Conservation (phyloP, 441 rosid species). For the Eutrema salsugineum region DNA sequence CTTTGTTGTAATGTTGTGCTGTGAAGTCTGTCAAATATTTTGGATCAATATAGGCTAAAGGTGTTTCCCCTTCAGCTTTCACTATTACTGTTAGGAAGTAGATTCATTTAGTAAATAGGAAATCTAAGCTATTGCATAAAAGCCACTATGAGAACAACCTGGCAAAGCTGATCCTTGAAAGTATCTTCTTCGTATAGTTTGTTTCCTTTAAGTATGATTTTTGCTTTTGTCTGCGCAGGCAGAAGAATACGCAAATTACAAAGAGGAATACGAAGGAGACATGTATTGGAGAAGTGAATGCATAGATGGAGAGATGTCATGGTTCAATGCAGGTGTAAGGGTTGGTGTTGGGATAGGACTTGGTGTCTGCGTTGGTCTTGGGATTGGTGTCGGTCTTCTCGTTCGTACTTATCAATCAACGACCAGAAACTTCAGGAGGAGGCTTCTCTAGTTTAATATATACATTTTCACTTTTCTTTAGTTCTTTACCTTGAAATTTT, state of each 20-base stretch:
- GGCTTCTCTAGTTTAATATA: slow-evolving; percentile 39
- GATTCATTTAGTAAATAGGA: not conserved
- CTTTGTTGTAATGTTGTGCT: not conserved
- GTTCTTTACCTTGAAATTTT: slow-evolving; percentile 40
- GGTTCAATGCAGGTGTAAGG: slow-evolving; percentile 93
- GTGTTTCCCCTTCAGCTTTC: not conserved
- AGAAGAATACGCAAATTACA: slow-evolving; percentile 47
- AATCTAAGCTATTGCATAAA: not conserved
- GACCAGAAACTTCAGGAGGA: slow-evolving; percentile 61
- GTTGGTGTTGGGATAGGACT: slow-evolving; percentile 95
- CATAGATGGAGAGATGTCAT: slow-evolving; percentile 78
- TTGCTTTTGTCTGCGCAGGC: slow-evolving; percentile 35
- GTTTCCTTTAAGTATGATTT: not conserved
- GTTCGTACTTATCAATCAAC: slow-evolving; percentile 72
- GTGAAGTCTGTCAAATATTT: not conserved
- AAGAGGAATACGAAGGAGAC: slow-evolving; percentile 41
- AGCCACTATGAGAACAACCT: not conserved
- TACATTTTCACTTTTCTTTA: not conserved
- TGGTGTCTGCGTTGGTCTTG: slow-evolving; percentile 75
- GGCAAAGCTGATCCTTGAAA: not conserved
- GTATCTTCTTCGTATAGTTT: not conserved
- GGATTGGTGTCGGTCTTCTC: slow-evolving; percentile 83
- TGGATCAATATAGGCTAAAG: not conserved
- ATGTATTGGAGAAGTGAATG: slow-evolving; percentile 70
- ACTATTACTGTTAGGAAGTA: not conserved